These are phyloP conservation scores for Starmerella stigmatis DNA, from an alignment of 805 yeast genomes.

Conservation along the genomic window DNA sequence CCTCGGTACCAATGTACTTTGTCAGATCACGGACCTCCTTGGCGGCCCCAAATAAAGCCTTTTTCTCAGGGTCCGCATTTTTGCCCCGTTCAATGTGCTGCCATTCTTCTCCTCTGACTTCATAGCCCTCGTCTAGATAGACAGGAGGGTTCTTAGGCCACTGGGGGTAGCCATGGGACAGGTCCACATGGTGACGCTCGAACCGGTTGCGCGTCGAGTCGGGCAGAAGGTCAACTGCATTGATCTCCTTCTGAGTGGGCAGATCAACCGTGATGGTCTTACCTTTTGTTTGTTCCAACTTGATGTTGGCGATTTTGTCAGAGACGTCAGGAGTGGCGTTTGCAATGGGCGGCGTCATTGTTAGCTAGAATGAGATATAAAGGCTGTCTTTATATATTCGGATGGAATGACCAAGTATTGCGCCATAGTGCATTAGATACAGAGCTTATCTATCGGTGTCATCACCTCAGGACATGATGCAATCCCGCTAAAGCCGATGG, in stretches of 20 bases:
- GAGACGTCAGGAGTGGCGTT: too few relatives aligned
- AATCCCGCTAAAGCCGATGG: too few relatives aligned
- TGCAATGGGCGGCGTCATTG: too few relatives aligned
- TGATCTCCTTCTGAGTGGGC: neutral
- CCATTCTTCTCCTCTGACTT: constrained; percentile 12
- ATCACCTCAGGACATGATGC: neutral
- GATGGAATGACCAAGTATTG: neutral
- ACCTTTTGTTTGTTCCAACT: neutral
- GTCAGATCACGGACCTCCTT: too few relatives aligned
- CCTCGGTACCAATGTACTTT: too few relatives aligned
- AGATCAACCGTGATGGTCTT: neutral
- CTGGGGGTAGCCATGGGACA: constrained; percentile 13
- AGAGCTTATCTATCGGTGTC: neutral
- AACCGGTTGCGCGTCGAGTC: constrained; percentile 6
- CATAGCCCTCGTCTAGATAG: constrained; percentile 11
- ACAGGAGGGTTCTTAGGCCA: constrained; percentile 12
- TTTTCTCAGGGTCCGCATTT: too few relatives aligned
- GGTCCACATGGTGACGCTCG: constrained; percentile 11
- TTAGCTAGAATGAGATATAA: too few relatives aligned
- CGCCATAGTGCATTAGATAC: neutral
- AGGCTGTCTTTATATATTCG: neutral
- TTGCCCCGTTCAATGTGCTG: constrained; percentile 12
- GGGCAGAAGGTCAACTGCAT: constrained; percentile 6
- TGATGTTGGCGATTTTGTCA: too few relatives aligned
- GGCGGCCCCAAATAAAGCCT: too few relatives aligned